These are phyloP conservation scores for Teunomyces kruisii DNA, from an alignment of 805 yeast species.

Conservation along the genomic window DNA sequence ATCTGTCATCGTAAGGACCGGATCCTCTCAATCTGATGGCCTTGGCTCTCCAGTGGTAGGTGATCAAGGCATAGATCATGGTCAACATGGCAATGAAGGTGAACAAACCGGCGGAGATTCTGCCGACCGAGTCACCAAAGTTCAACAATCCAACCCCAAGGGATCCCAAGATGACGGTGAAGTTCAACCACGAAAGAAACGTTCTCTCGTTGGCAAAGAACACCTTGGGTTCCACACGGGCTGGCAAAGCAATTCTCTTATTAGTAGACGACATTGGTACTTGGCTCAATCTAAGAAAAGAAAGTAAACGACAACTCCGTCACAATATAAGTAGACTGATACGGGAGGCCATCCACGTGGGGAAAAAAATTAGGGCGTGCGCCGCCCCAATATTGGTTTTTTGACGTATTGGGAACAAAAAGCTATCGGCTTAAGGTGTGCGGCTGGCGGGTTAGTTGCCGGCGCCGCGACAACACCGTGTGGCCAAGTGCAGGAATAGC, in stretches of 20 bases:
- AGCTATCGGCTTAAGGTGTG: too few species aligned
- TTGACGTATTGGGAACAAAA: too few species aligned
- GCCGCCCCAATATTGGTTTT: neutral
- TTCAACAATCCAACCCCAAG: constrained; percentile 93
- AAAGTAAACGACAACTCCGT: too few species aligned
- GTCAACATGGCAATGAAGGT: constrained; percentile 97
- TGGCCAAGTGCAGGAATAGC: neutral
- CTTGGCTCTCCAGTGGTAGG: constrained; percentile 99
- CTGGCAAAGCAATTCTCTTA: constrained; percentile 95
- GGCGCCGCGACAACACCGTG: too few species aligned
- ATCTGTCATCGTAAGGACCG: constrained; percentile 98
- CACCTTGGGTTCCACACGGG: constrained; percentile 97
- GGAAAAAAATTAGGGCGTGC: neutral
- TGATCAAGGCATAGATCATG: constrained; percentile 91
- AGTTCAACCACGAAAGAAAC: constrained; percentile 95
- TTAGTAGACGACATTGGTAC: constrained; percentile 34
- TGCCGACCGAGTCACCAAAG: constrained; percentile 93
- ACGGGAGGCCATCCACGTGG: neutral
- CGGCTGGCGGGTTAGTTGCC: too few species aligned
- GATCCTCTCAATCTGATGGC: constrained; percentile 97
- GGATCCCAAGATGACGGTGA: constrained; percentile 97
- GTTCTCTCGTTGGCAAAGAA: constrained; percentile 99
- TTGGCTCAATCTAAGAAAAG: neutral
- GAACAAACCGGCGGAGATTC: constrained; percentile 90
- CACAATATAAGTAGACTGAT: too few species aligned